Base-by-base conservation (phyloP, 2,329 filamentous ascomycete species). In the Pleoardoris graminearum region DNA sequence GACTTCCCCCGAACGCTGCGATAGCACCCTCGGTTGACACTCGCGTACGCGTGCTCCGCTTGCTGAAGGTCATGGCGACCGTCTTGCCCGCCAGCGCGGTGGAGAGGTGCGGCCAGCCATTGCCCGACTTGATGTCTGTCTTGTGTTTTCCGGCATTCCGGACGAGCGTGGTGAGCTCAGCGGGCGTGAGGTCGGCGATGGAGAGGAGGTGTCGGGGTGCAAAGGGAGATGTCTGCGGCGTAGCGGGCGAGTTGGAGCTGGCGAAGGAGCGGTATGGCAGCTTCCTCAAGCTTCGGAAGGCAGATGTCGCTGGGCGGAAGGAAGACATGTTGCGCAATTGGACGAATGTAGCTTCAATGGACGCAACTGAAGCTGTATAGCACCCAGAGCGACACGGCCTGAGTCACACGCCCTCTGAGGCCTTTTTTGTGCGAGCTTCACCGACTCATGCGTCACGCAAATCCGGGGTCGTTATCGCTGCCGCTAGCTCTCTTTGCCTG, bases 51-150 rank as follows among this genome's bases (percentile, higher is more conserved):
- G 94, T 99, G 66, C 89, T 95, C 62, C 92, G 86, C 79, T 99
- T 99, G 81, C 83, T 95, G 80, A 99, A 99, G 81, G 95, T 90
- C 86, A 99, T 88, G 61, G 94, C 93, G 27, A 99, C 84, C 0
- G 91, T 92, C 74, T 90, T 85, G 47, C 90, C 89, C 0, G 82
- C 76, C 57, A 99, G 77, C 10, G 83, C 79, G 35, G 81, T 80
- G 48, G 81, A 77, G 49, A 95, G 77, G 45, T 77, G 72, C 3
- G 88, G 84, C 42, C 83, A 78, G 39, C 85, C 84, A 14, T 67
- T 69, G 22, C 53, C 58, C 17, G 85, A 83, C 73, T 95, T 96
- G 77, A 93, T 85, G 50, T 85, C 80, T 49, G 83, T 75, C 75
- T 97, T 97, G 77, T 90, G 85, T 37, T 82, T 76, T 21, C 85